Percentiles rank a stretch among this genome's conserved stretches.
Evolutionary conservation across 208 protist species (phyloP).

Genomic region (Wallacemonas collosoma): DNA sequence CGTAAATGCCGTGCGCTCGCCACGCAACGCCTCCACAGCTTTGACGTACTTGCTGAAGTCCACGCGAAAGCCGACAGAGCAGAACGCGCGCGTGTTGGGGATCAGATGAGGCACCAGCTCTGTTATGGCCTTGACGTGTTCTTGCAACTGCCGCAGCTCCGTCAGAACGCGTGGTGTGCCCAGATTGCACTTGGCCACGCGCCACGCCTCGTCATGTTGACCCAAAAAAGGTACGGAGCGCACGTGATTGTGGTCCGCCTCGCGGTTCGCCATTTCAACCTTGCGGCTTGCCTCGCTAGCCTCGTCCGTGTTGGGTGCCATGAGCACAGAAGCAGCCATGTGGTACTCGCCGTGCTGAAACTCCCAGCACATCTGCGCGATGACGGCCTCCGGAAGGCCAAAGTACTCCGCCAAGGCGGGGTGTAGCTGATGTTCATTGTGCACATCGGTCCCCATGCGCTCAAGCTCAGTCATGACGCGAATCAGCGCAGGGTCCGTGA

Average conservation of each 20-base stretch:
- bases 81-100: constrained; percentile 32
- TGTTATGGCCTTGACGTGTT: constrained; percentile 17
- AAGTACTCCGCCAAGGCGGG: constrained; percentile 57
- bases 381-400: constrained; percentile 34
- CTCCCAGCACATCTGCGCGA: constrained; percentile 63
- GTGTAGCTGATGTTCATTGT: constrained; percentile 29
- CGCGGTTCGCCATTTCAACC: constrained; percentile 17
- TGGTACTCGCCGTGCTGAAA: constrained; percentile 43
- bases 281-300: constrained; percentile 8
- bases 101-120: constrained; percentile 19
- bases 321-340: constrained; percentile 37
- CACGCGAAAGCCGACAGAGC: constrained; percentile 35
- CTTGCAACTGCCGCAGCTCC: constrained; percentile 30
- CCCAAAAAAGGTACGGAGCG: constrained; percentile 17
- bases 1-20: constrained; percentile 59
- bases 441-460: constrained; percentile 20
- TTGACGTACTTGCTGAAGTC: constrained; percentile 64
- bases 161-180: constrained; percentile 40
- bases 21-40: constrained; percentile 46
- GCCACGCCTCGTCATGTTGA: constrained; percentile 64
- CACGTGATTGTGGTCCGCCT: constrained; percentile 1
- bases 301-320: constrained; percentile 30
- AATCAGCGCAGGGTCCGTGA: constrained; percentile 27
- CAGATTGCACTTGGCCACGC: constrained; percentile 46
- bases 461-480: constrained; percentile 37